These are phyloP conservation scores for Hirschioporus abietinus DNA, from an alignment of 768 basidiomycete species.

Conservation along the genomic window DNA sequence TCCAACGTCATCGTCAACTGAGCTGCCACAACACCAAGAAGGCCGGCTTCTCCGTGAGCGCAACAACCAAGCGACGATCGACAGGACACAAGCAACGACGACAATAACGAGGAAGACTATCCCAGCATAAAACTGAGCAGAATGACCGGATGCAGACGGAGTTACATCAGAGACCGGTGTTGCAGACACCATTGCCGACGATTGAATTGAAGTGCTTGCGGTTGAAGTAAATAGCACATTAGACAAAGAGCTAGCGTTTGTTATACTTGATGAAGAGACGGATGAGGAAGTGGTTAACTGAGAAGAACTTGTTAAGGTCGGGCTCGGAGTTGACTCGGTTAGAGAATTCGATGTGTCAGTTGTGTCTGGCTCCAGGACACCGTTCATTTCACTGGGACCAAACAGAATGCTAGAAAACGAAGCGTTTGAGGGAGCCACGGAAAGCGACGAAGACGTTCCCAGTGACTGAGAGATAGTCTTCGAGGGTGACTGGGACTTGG, in stretches of 20 bases:
- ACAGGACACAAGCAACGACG: background rate
- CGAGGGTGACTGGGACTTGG: background rate
- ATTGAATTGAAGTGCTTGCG: background rate
- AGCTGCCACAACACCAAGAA: background rate
- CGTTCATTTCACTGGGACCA: background rate
- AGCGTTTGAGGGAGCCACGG: background rate
- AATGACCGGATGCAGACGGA: background rate
- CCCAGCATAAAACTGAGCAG: slow-evolving; percentile 1
- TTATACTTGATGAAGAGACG: background rate
- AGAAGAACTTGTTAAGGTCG: background rate
- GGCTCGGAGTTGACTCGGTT: background rate
- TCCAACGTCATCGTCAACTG: background rate
- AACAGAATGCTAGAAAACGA: background rate
- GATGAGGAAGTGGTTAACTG: background rate
- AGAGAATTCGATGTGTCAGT: background rate
- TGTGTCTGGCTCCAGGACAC: background rate
- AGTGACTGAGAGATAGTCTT: background rate
- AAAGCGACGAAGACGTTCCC: background rate
- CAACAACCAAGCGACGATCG: slow-evolving; percentile 1
- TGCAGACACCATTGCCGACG: background rate
- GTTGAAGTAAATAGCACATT: background rate
- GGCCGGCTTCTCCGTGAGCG: background rate
- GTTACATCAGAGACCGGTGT: background rate
- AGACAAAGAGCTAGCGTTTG: background rate
- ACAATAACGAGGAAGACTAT: background rate